Evolutionary conservation across 2,329 filamentous ascomycete species (phyloP), one percentile per base, ranked within the genome.

Genomic region (Cryoendolithus antarcticus): DNA sequence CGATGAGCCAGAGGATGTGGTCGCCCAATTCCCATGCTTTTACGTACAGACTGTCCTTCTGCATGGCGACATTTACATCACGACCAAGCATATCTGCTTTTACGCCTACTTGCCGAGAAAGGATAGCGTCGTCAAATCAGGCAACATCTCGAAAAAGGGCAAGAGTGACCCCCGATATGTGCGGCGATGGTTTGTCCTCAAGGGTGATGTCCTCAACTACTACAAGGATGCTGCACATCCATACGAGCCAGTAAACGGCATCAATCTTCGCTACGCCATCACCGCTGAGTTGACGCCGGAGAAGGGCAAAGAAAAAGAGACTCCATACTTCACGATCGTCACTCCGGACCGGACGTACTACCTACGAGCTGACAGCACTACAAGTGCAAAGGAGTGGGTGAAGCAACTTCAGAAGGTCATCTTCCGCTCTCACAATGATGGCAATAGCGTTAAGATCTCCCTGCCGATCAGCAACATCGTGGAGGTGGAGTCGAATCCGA

Each of bases 41-140:
- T 66, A 96, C 30, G 65, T 96, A 28, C 86, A 95, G 58, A 94
- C 82, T 55, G 86, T 94, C 33, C 67, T 96, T 24, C 71, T 96
- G 7, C 86, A 95, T 57, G 91, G 91, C 4, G 95, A 91, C 58
- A 80, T 98, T 72, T 96, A 96, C 63, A 84, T 98, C 54, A 96
- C 91, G 0, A 71, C 82, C 44, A 82, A 80, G 51, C 91, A 98
- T 57, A 82, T 96, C 44, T 95, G 88, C 63, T 98, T 96, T 60
- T 96, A 95, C 57, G 86, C 91, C 30, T 95, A 95, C 57, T 72
- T 96, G n/a, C 86, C 86, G 5, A 93, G 88, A 67, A 94, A 91
- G 69, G 77, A 82, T 37, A 76, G 83, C 49, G 71, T 79, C 39
- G 73, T 82, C 11, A 96, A 94, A 62, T 89, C 86, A 1, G 89